phyloP scores from a whole-genome alignment of 306 rosid species.

The Pyrus betulifolia region DNA sequence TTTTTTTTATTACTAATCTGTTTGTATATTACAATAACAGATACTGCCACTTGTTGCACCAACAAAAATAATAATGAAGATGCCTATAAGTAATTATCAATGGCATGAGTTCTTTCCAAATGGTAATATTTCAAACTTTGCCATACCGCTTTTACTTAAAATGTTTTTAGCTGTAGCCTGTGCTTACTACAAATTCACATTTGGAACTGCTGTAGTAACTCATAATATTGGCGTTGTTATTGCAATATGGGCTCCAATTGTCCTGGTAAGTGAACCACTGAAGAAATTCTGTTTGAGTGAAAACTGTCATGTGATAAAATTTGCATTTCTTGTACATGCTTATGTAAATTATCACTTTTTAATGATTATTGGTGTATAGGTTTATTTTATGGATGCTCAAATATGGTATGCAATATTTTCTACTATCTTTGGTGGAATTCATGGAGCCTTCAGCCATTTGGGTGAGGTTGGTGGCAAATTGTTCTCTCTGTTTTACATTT shows the following conservation, averaged over 20 bases:
- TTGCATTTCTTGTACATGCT: constrained; percentile 12
- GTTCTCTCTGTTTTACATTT: not conserved
- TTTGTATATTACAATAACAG: constrained; percentile 37
- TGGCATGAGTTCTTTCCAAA: constrained; percentile 96
- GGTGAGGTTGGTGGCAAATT: constrained; percentile 77
- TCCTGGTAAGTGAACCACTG: constrained; percentile 56
- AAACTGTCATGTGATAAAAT: constrained; percentile 8
- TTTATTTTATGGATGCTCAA: constrained; percentile 95
- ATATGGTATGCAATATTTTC: constrained; percentile 98
- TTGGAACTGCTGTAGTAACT: constrained; percentile 40
- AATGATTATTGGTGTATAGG: constrained; percentile 46
- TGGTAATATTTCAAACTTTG: constrained; percentile 38
- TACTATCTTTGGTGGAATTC: constrained; percentile 83
- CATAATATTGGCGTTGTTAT: constrained; percentile 54
- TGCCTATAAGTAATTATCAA: constrained; percentile 62
- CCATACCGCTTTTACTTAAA: constrained; percentile 6
- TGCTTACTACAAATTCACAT: constrained; percentile 14
- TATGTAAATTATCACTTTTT: constrained; percentile 1
- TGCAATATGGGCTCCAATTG: constrained; percentile 95
- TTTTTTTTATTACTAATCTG: not conserved
- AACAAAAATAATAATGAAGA: constrained; percentile 70
- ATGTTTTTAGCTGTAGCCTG: constrained; percentile 11
- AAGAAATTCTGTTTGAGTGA: not conserved
- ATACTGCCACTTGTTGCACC: constrained; percentile 80
- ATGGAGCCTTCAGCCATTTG: constrained; percentile 96